A percentile compares a stretch with the other conserved stretches of the same genome.
Conservation (phyloP, 2,329 filamentous ascomycete species). For the Anisogramma anomala region DNA sequence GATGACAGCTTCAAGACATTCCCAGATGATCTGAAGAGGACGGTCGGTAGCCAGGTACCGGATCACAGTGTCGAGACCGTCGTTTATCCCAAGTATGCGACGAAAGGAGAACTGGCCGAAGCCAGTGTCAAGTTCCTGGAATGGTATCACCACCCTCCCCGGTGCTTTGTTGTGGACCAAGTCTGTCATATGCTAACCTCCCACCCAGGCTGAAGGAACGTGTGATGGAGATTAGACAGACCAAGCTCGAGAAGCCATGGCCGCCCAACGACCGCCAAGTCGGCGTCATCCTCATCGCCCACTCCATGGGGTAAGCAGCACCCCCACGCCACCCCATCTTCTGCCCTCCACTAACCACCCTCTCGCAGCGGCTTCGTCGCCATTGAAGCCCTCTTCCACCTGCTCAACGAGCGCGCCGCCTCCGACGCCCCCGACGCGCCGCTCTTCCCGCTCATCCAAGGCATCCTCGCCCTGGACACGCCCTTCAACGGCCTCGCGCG, state of each 20-base stretch:
- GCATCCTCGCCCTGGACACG: conserved; percentile 73
- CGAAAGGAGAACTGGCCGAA: conserved; percentile 51
- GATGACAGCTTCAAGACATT: conserved; percentile 61
- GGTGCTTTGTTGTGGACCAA: not conserved
- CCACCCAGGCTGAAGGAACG: conserved; percentile 55
- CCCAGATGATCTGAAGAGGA: conserved; percentile 49
- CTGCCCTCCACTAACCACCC: conserved; percentile 10
- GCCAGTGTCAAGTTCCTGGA: conserved; percentile 34
- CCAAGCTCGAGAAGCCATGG: conserved; percentile 57
- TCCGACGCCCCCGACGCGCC: conserved; percentile 18
- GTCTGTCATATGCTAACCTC: not conserved
- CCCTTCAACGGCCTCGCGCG: conserved; percentile 60
- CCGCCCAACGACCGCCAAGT: conserved; percentile 73
- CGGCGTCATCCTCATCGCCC: conserved; percentile 66
- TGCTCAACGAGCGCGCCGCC: conserved; percentile 49
- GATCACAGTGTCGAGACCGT: conserved; percentile 49
- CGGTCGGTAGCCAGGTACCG: conserved; percentile 46
- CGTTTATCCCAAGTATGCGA: conserved; percentile 63
- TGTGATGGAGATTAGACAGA: conserved; percentile 66
- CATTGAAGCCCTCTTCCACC: conserved; percentile 64
- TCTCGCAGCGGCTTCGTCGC: conserved; percentile 60
- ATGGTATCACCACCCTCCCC: conserved; percentile 31
- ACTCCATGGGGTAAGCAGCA: conserved; percentile 57
- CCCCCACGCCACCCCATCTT: rapidly evolving
- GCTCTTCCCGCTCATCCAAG: conserved; percentile 72